Evolutionary conservation across 371 early-diverging fungal species (phyloP).

Genomic region (Lichtheimia ramosa): DNA sequence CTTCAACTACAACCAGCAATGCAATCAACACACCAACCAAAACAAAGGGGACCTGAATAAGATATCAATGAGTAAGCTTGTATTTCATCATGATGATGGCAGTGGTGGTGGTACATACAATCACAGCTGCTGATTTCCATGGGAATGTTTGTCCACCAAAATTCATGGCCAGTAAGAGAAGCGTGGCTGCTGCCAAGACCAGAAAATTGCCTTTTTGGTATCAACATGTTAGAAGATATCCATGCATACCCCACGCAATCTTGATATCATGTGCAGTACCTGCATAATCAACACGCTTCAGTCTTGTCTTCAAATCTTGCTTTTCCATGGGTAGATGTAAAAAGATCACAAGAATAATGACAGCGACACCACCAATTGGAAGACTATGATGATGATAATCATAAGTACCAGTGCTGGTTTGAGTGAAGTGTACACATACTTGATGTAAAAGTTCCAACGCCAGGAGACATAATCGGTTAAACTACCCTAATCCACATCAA

Average conservation of each 20-base stretch:
- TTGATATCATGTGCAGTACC: conserved; percentile 10
- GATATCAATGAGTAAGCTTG: background rate
- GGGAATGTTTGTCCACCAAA: conserved; percentile 53
- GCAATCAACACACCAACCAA: conserved; percentile 43
- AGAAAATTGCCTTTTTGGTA: conserved; percentile 31
- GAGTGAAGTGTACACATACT: conserved; percentile 24
- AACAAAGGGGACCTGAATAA: conserved; percentile 38
- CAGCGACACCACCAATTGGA: conserved; percentile 45
- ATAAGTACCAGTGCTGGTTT: background rate
- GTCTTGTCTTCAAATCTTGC: conserved; percentile 30
- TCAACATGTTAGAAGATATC: conserved; percentile 9
- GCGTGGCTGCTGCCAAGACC: conserved; percentile 37
- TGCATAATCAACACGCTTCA: conserved; percentile 42
- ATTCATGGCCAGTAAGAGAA: conserved; percentile 48
- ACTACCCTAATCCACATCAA: conserved; percentile 25
- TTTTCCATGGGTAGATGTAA: conserved; percentile 28
- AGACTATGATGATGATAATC: conserved; percentile 25
- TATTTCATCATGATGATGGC: background rate
- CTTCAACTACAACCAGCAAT: conserved; percentile 47
- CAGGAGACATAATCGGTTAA: conserved; percentile 45
- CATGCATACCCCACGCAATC: background rate
- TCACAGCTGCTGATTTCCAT: conserved; percentile 66
- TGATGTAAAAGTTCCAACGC: conserved; percentile 55
- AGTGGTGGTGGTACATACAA: conserved; percentile 24
- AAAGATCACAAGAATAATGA: conserved; percentile 31